Evolutionary conservation across 768 basidiomycete genomes (phyloP), one percentile per base, ranked within the genome.

Genomic region (Rhodosporidiobolus sp.): DNA sequence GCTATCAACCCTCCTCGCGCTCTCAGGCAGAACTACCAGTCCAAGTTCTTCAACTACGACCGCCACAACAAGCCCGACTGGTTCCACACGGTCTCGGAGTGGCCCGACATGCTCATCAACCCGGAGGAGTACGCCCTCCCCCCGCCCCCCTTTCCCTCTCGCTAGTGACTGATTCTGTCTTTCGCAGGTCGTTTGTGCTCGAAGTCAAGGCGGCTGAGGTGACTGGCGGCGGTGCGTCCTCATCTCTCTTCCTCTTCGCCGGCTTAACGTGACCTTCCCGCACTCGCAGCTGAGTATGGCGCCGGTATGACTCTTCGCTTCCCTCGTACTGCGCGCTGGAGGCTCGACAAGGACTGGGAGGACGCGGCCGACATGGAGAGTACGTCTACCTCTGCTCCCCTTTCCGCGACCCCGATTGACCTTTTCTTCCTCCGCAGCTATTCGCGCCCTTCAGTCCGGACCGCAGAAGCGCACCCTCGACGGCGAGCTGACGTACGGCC

Each of bases 161-260:
- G 22, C n/a, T n/a, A n/a, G n/a, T n/a, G 10, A 3, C n/a, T 43
- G 43, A 62, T 35, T 14, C 26, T 4, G 46, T 58, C 20, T 32
- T 54, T 45, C 70, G 63, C 70, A 96, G 94, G 76, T 96, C 95
- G 0, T 98, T 99, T 80, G 89, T 97, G 48, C 70, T 98, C 76
- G 90, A 90, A 77, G 87, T 98, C 67, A 98, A 98, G 81, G 95
- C 92, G 0, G 91, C 94, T 0, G 94, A 97, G 79, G 91, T 98
- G 63, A 88, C 88, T 4, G 82, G 85, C 17, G 86, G 91, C 55
- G 89, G 92, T 89, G 69, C 52, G 80, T 73, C 45, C n/a, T 49
- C 43, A 30, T 17, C 11, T 5, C 3, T 35, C 26, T 38, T 28
- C 28, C 26, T 2, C 57, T n/a, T 35, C n/a, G 52, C 59, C 69